phyloP scores from a whole-genome alignment of 2,329 filamentous ascomycete genomes.

The Penicillium sp. region DNA sequence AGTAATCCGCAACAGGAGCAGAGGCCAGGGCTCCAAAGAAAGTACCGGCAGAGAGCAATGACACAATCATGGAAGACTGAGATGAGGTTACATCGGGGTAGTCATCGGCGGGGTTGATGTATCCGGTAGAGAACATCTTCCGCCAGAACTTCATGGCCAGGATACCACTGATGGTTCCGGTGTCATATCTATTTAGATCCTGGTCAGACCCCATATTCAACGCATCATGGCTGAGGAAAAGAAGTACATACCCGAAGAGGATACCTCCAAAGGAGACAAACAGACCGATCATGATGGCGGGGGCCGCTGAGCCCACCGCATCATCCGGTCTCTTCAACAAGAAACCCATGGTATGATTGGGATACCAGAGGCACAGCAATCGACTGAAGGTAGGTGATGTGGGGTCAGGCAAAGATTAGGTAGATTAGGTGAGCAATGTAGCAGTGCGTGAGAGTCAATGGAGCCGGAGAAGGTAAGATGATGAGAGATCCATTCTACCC shows the following conservation, averaged over 20 bases:
- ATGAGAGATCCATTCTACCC: too few species aligned
- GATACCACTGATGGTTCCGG: constrained; percentile 48
- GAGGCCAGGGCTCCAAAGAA: constrained; percentile 52
- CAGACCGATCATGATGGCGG: constrained; percentile 48
- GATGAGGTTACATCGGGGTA: constrained; percentile 48
- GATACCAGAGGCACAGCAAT: too few species aligned
- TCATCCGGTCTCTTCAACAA: constrained; percentile 40
- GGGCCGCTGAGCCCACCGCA: constrained; percentile 40
- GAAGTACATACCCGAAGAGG: constrained; percentile 45
- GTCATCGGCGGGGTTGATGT: constrained; percentile 30
- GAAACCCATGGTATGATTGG: constrained; percentile 42
- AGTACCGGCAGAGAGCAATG: constrained; percentile 55
- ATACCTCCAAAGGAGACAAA: constrained; percentile 53
- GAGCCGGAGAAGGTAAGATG: too few species aligned
- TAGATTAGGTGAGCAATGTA: too few species aligned
- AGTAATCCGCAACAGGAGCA: constrained; percentile 27
- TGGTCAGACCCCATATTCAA: background rate
- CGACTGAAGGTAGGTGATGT: too few species aligned
- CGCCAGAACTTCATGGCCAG: constrained; percentile 43
- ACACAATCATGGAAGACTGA: constrained; percentile 13
- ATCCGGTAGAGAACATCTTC: constrained; percentile 28
- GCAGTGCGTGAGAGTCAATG: too few species aligned
- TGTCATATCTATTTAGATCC: constrained; percentile 41
- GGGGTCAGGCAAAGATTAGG: too few species aligned
- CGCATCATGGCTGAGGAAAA: too few species aligned